Evolutionary conservation across 1,139 yeast genomes (phyloP), one percentile per base, ranked within the genome.

Genomic region (Yamadazyma jaroonii): DNA sequence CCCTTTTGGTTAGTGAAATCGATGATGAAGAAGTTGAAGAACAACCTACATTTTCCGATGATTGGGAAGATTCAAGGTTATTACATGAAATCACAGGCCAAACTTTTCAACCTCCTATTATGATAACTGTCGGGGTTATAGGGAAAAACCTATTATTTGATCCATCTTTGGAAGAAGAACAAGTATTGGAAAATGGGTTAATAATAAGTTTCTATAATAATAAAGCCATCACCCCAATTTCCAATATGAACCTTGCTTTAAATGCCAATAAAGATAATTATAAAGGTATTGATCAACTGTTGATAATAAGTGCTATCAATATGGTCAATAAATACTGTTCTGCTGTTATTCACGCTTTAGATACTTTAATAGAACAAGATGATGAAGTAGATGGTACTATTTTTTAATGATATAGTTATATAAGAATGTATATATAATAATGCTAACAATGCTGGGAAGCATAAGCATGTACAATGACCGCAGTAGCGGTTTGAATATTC

Each of bases 401-500:
- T 9, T 61, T 61, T 39, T 61, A 47, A 35, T 27, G 11, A n/a
- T n/a, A n/a, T n/a, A n/a, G n/a, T n/a, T n/a, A n/a, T n/a, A n/a
- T n/a, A n/a, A n/a, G n/a, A 29, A 32, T 26, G 21, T 33, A 27
- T 33, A 33, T 26, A 26, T 13, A 33, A 7, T 4, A 17, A 17
- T 25, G n/a, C 29, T 46, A 71, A 49, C 74, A 73, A 54, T 86
- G 89, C 55, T 88, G 95, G 9, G 79, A 67, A 1, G 96, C 81
- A 54, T 90, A 90, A 0, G 96, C 94, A 57, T 90, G 95, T 4
- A 87, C 96, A 30, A 89, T 79, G 22, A 90, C 89, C 0, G 97
- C 97, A 1, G 97, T 83, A 1, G 97, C 97, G 0, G 97, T 90
- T 62, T 90, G 97, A 45, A 90, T 89, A 55, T 90, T 90, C 97